These are phyloP conservation scores for Austroboletus novae-zelandiae DNA, from an alignment of 1,284 basidiomycete genomes.

Conservation along the genomic window DNA sequence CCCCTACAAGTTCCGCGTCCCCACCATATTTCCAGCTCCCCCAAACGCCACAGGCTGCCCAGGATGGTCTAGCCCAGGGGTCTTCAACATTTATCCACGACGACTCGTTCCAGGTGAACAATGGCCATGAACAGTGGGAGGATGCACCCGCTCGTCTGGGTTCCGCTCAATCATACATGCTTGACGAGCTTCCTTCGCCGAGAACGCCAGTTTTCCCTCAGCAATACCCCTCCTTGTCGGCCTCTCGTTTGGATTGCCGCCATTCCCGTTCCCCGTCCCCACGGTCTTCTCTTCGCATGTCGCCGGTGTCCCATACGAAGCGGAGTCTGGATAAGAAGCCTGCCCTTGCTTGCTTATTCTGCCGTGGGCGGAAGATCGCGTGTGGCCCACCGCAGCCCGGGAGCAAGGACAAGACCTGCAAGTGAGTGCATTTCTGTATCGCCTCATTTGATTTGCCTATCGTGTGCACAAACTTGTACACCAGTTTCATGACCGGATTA, in stretches of 20 bases:
- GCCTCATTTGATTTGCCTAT: background rate
- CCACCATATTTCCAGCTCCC: conserved; percentile 19
- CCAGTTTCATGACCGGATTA: conserved; percentile 13
- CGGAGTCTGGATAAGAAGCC: conserved; percentile 44
- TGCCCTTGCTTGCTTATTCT: conserved; percentile 59
- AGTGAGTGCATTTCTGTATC: conserved; percentile 42
- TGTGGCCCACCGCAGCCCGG: conserved; percentile 53
- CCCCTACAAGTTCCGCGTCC: conserved; percentile 20
- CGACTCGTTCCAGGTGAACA: conserved; percentile 8
- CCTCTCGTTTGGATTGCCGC: conserved; percentile 12
- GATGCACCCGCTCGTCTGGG: conserved; percentile 1
- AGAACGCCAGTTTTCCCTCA: conserved; percentile 7
- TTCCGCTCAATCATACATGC: conserved; percentile 17
- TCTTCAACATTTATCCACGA: conserved; percentile 16
- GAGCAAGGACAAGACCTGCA: conserved; percentile 55
- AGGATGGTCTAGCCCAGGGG: conserved; percentile 13
- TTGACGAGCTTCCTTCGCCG: conserved; percentile 11
- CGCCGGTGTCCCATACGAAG: conserved; percentile 21
- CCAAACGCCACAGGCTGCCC: conserved; percentile 5
- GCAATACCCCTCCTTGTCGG: conserved; percentile 16
- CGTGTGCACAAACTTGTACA: conserved; percentile 3
- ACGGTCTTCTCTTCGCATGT: conserved; percentile 12
- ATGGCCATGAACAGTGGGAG: conserved; percentile 23
- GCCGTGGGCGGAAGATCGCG: conserved; percentile 62
- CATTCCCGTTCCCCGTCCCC: conserved; percentile 29